Evolutionary conservation across 768 basidiomycete species (phyloP).

Genomic region (Hirschioporus abietinus): DNA sequence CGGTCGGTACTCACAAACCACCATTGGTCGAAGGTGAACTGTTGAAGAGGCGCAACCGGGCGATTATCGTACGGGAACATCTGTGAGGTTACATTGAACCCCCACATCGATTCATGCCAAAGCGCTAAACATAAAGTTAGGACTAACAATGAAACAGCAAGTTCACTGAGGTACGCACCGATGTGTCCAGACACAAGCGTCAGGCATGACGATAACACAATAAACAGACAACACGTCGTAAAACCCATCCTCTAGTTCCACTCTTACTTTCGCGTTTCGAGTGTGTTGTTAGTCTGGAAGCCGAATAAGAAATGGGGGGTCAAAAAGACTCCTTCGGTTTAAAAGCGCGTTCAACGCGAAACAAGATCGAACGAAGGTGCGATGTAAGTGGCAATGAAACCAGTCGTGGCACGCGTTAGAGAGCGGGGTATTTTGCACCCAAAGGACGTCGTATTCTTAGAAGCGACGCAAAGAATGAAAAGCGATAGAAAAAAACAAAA

Average conservation of each 20-base stretch:
- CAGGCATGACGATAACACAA: neutral
- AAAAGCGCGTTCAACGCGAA: neutral
- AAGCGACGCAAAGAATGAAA: neutral
- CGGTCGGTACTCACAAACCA: constrained; percentile 41
- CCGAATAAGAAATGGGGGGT: neutral
- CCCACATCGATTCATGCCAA: constrained; percentile 38
- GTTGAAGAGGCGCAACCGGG: constrained; percentile 39
- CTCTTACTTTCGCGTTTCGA: neutral
- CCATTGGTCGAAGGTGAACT: constrained; percentile 38
- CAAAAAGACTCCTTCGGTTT: neutral
- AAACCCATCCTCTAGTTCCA: neutral
- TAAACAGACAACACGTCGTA: neutral
- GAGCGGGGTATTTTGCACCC: neutral
- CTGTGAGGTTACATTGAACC: constrained; percentile 57
- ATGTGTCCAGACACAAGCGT: neutral
- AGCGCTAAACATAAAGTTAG: neutral
- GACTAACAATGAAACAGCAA: too few relatives aligned
- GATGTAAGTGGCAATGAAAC: neutral
- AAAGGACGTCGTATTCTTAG: neutral
- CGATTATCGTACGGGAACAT: constrained; percentile 61
- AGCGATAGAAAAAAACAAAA: neutral
- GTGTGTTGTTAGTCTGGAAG: neutral
- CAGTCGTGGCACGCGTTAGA: neutral
- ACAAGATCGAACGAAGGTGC: neutral
- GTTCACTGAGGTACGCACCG: neutral